Percentiles rank a stretch among this genome's conserved stretches.
phyloP scores from a whole-genome alignment of 1,284 basidiomycete genomes.

The Microbotryum lychnidis-dioicae region DNA sequence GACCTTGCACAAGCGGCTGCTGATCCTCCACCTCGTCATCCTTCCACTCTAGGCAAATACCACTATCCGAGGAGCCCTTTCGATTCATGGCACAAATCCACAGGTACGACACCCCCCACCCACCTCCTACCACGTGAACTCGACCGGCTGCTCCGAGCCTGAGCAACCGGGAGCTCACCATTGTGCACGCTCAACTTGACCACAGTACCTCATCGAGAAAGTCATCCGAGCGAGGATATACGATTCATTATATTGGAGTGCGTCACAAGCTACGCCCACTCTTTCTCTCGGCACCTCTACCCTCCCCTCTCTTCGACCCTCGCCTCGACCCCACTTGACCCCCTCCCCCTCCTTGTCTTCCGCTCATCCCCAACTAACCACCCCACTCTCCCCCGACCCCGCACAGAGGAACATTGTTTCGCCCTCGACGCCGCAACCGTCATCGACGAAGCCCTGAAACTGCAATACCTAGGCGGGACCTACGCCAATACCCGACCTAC shows the following conservation, averaged over 20 bases:
- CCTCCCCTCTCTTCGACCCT: not conserved
- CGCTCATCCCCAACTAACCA: not conserved
- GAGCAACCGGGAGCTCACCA: no score
- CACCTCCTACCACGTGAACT: no score
- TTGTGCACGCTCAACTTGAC: not conserved
- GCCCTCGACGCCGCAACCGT: slow-evolving; percentile 66
- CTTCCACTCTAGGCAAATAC: slow-evolving; percentile 68
- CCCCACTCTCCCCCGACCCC: not conserved
- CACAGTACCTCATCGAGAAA: slow-evolving; percentile 87
- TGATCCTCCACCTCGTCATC: not conserved
- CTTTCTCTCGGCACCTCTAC: slow-evolving; percentile 5
- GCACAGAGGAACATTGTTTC: slow-evolving; percentile 36
- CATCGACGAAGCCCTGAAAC: slow-evolving; percentile 81
- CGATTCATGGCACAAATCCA: slow-evolving; percentile 91
- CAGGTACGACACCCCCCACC: slow-evolving; percentile 46
- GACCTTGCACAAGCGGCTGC: no score
- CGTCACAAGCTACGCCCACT: slow-evolving; percentile 22
- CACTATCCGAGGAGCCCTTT: slow-evolving; percentile 66
- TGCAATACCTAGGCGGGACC: slow-evolving; percentile 81
- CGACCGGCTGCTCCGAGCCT: not conserved
- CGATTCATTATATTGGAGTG: slow-evolving; percentile 91
- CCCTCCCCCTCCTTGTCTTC: not conserved
- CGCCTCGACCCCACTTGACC: not conserved
- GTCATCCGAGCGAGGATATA: slow-evolving; percentile 94
- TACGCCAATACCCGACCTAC: slow-evolving; percentile 82